Percentiles rank a stretch among this genome's conserved stretches.
phyloP scores from a whole-genome alignment of 208 protist species.

The Naegleria gruberi region DNA sequence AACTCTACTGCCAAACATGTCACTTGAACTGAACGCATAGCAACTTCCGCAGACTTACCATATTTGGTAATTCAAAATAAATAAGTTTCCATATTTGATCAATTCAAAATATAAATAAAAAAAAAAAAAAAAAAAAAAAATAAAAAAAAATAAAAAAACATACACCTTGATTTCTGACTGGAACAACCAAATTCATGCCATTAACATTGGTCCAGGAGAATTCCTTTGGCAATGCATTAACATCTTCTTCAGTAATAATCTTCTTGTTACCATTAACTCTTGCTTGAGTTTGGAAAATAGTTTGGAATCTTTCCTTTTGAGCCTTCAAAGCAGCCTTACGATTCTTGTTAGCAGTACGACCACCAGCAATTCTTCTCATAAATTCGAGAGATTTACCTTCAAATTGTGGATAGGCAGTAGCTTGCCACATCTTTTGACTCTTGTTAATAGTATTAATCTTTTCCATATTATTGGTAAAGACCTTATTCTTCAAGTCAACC shows the following conservation, averaged over 20 bases:
- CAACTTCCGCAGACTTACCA: too few species aligned
- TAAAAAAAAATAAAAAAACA: too few species aligned
- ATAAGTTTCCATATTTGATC: too few species aligned
- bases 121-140: too few species aligned
- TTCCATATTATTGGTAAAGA: neutral
- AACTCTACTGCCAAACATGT: neutral
- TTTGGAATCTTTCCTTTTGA: neutral
- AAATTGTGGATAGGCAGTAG: constrained; percentile 2
- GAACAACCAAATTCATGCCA: neutral
- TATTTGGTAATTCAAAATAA: too few species aligned
- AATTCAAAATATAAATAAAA: too few species aligned
- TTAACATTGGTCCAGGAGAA: constrained; percentile 12
- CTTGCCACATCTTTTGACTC: neutral
- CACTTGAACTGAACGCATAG: neutral
- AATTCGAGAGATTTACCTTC: neutral
- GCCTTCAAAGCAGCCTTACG: neutral
- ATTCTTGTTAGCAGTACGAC: neutral
- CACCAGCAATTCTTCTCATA: neutral
- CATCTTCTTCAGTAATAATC: neutral
- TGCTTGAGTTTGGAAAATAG: neutral
- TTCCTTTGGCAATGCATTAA: neutral
- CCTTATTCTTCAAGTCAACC: neutral
- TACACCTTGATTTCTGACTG: neutral
- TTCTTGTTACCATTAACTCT: neutral
- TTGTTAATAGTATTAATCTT: constrained; percentile 7